A percentile compares a stretch with the other conserved stretches of the same genome.
These are phyloP conservation scores for Wickerhamiella spandovensis DNA, from an alignment of 805 yeast genomes.

Conservation along the genomic window DNA sequence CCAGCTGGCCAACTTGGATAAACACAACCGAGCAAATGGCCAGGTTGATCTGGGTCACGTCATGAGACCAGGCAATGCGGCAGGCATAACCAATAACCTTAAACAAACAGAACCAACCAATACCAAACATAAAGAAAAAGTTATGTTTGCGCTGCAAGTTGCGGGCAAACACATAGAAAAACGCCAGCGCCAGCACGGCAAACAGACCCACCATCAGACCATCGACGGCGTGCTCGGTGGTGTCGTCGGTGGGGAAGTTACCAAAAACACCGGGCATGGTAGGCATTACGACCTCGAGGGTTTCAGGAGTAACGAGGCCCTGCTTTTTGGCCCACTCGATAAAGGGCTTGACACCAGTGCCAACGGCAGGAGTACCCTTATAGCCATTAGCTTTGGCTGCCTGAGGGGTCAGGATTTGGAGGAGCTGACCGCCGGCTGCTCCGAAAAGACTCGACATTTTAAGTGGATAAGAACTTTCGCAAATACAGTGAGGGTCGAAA, in stretches of 20 bases:
- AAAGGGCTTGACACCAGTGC: slow-evolving; percentile 20
- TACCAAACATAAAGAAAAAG: slow-evolving; percentile 42
- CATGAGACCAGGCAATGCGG: slow-evolving; percentile 47
- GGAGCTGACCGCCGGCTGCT: not conserved
- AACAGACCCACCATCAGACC: slow-evolving; percentile 45
- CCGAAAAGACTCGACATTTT: not conserved
- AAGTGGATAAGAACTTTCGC: not conserved
- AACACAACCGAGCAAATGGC: slow-evolving; percentile 50
- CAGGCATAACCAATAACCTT: slow-evolving; percentile 46
- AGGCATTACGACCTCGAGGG: slow-evolving; percentile 15
- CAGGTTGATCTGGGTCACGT: slow-evolving; percentile 30
- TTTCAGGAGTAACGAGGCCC: slow-evolving; percentile 9
- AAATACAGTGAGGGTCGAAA: not conserved
- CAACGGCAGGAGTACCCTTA: slow-evolving; percentile 14
- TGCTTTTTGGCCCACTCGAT: slow-evolving; percentile 10
- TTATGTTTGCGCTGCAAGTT: slow-evolving; percentile 45
- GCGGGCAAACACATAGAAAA: slow-evolving; percentile 33
- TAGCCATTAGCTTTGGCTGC: slow-evolving; percentile 12
- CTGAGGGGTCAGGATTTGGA: slow-evolving; percentile 10
- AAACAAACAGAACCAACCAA: slow-evolving; percentile 39
- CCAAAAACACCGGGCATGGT: slow-evolving; percentile 37
- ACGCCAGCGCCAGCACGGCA: slow-evolving; percentile 34
- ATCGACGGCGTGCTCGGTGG: slow-evolving; percentile 44
- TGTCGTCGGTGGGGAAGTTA: slow-evolving; percentile 36
- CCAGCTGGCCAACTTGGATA: slow-evolving; percentile 42